Base-by-base conservation (phyloP, 768 basidiomycete species). In the Russula abietina region DNA sequence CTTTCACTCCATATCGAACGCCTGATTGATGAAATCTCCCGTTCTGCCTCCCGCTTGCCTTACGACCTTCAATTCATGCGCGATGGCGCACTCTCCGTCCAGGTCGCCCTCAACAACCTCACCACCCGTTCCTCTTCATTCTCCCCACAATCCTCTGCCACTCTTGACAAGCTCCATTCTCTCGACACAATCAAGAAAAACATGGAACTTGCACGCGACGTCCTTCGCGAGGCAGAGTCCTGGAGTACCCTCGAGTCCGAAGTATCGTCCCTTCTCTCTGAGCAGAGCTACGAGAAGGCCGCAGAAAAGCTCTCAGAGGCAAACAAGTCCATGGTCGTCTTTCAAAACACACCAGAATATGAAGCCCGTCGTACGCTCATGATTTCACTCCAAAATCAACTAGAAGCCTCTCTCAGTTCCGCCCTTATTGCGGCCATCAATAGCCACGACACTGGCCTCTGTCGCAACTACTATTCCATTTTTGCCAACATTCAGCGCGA, bases 61-160 rank as follows among this genome's bases (percentile, higher is more conserved):
- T 98, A 97, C 72, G 97, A 98, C 74, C 80, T 99, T 39, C 95
- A 98, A 72, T 97, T 97, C 77, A 95, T 98, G 86, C 88, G 91
- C 48, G 96, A 98, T 69, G 86, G 88, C 36, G 94, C 95, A 1
- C 74, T 89, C 19, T 81, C 89, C 3, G 80, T 98, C 26, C 88
- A 90, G 64, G 77, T 76, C 32, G 76, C 84, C 10, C 77, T 99
- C 24, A 76, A 80, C 32, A 79, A 79, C 36, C 84, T 93, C 19
- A 81, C 87, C 59, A 73, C 77, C 33, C 79, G 79, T 52, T 82
- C 85, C 4, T 75, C 78, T 33, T 79, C 82, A 0, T 75, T 83
- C 17, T 82, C 83, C 0, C 77, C 77, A 39, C 79, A 80, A 54
- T 94, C 89, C 0, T 80, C 79, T 55, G 75, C 75, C 4, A 87